phyloP scores from a whole-genome alignment of 805 yeast species.

The Yamadazyma tumulicola region DNA sequence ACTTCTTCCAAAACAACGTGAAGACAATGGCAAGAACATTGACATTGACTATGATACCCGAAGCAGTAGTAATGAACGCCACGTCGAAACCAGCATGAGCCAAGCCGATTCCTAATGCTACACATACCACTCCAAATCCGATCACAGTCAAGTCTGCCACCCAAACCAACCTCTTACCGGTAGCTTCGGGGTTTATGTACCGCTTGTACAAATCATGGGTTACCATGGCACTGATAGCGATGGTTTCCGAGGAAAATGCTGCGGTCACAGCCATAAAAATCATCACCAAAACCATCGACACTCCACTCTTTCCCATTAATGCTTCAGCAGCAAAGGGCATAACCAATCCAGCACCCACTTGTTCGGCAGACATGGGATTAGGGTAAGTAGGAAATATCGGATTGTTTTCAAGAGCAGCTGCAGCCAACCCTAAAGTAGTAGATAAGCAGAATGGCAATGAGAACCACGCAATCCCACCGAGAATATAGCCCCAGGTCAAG shows the following conservation, averaged over 20 bases:
- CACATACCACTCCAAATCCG: slow-evolving; percentile 19
- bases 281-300: slow-evolving; percentile 26
- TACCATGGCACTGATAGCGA: slow-evolving; percentile 35
- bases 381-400: slow-evolving; percentile 15
- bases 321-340: slow-evolving; percentile 20
- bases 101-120: slow-evolving; percentile 18
- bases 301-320: slow-evolving; percentile 24
- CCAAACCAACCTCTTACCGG: slow-evolving; percentile 21
- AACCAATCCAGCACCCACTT: slow-evolving; percentile 20
- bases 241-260: slow-evolving; percentile 39
- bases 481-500: slow-evolving; percentile 20
- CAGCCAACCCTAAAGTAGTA: slow-evolving; percentile 36
- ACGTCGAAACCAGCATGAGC: slow-evolving; percentile 24
- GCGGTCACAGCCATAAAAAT: slow-evolving; percentile 40
- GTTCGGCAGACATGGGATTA: slow-evolving; percentile 13
- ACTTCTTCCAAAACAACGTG: slow-evolving; percentile 24
- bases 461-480: slow-evolving; percentile 24
- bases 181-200: slow-evolving; percentile 20
- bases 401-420: slow-evolving; percentile 21
- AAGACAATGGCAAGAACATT: slow-evolving; percentile 23
- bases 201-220: slow-evolving; percentile 25
- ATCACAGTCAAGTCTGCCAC: slow-evolving; percentile 20
- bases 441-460: slow-evolving; percentile 23
- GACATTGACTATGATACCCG: slow-evolving; percentile 20
- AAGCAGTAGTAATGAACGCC: slow-evolving; percentile 26